Evolutionary conservation across 495 filamentous ascomycete species (phyloP), one percentile per base, ranked within the genome.

Genomic region (Cairneyella variabilis): DNA sequence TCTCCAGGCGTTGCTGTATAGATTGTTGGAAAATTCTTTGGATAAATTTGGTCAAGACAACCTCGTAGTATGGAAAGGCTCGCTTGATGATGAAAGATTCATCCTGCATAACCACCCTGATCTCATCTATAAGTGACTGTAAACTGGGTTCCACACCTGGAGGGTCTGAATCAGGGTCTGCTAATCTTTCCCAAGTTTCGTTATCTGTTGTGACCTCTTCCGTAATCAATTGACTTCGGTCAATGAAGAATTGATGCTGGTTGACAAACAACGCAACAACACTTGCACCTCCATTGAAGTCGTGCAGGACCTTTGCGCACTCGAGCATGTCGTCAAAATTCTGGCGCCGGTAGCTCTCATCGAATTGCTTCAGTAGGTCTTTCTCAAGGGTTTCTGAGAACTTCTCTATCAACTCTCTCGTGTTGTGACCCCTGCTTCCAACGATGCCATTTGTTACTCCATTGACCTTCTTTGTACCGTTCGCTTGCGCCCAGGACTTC

Each of bases 231-330:
- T 95, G 88, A 63, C 86, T 89, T 14, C 89, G 76, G 59, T 97
- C 91, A 60, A 99, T 97, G 71, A 99, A 99, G 71, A 97, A 97
- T 63, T 96, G 86, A 71, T 97, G 95, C 69, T 99, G 95, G 68
- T 99, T 99, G 59, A 99, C 92, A 64, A 96, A 99, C 41, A 91
- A 76, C 25, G 86, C 91, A 62, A 97, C 91, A 42, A 96, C 93
- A 69, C 90, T 96, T 42, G 88, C 81, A 28, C 95, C 95, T 26
- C 90, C 89, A 70, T 90, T 95, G 77, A 99, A 99, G 73, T 97
- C 93, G 64, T 92, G 78, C 56, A 99, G 76, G 30, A 96, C 93
- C 52, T 86, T 89, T 18, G 95, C 91, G 64, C 95, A 97, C 57
- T 91, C 89, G 70, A 84, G 83, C 95, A 99, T 99, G 52, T 91